phyloP scores from a whole-genome alignment of 305 asterid genomes.

The Fraxinus baroniana region DNA sequence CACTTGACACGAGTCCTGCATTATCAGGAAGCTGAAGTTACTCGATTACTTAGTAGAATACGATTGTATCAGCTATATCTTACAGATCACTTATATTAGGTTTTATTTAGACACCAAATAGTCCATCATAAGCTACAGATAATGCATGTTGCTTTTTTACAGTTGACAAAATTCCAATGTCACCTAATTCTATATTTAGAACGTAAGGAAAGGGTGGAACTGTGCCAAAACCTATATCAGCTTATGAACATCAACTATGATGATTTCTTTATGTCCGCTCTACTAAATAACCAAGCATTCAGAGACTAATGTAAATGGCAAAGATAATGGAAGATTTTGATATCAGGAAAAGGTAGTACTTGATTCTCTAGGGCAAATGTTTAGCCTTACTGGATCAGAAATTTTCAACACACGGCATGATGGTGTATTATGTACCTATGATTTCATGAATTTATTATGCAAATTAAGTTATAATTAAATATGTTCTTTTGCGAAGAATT shows the following conservation, averaged over 20 bases:
- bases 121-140: neutral
- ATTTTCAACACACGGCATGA: neutral
- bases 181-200: neutral
- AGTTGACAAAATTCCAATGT: neutral
- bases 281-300: neutral
- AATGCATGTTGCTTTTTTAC: neutral
- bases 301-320: neutral
- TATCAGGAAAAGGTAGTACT: neutral
- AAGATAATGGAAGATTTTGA: neutral
- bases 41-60: neutral
- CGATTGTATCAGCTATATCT: neutral
- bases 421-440: neutral
- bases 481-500: neutral
- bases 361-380: neutral
- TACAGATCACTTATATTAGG: neutral
- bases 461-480: neutral
- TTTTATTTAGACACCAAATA: neutral
- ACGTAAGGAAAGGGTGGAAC: neutral
- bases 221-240: neutral
- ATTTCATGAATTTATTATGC: neutral
- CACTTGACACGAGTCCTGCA: neutral
- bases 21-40: neutral
- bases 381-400: neutral
- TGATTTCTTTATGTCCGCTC: neutral
- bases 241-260: neutral